Evolutionary conservation across 441 rosid species (phyloP), one percentile per base, ranked within the genome.

Genomic region (Omphalea diandra): DNA sequence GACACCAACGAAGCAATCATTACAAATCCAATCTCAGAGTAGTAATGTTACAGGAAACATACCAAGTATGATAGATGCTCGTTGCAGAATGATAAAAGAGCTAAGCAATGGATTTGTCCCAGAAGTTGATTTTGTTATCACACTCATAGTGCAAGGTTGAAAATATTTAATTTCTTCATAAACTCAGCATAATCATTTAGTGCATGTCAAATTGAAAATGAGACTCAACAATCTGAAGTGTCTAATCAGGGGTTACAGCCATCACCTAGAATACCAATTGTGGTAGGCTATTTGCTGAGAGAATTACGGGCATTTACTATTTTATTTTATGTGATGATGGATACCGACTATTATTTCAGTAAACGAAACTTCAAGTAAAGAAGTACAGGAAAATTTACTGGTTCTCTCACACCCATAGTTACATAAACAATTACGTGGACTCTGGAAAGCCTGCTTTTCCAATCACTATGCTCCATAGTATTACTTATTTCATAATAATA

Each of bases 231-330:
- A 57, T 15, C 41, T 32, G 62, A 57, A 58, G 35, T 7, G 24
- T 58, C 63, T 58, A 3, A 58, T 33, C 63, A 58, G 20, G 9
- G 26, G 63, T 58, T 6, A 55, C 36, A 57, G n/a, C 40, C 40
- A 57, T 57, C 26, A 40, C 44, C 12, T 15, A 40, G 12, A 40
- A 40, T 2, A 40, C 14, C 12, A 8, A 40, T 40, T 11, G 12
- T 3, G 12, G 44, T 40, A 10, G 44, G 44, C 44, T 40, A 40
- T 0, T 40, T 10, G 44, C 12, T 10, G 44, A 40, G 44, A 40
- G 41, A 36, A 36, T 36, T 36, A 36, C 9, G 24, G 22, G 22
- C 33, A 18, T 57, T 32, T 57, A 57, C 32, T 32, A 17, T n/a
- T 4, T 57, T 14, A n/a, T 57, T 57, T 20, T 57, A 6, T 57